Base-by-base conservation (phyloP, 768 basidiomycete genomes). In the Pleurotus giganteus region DNA sequence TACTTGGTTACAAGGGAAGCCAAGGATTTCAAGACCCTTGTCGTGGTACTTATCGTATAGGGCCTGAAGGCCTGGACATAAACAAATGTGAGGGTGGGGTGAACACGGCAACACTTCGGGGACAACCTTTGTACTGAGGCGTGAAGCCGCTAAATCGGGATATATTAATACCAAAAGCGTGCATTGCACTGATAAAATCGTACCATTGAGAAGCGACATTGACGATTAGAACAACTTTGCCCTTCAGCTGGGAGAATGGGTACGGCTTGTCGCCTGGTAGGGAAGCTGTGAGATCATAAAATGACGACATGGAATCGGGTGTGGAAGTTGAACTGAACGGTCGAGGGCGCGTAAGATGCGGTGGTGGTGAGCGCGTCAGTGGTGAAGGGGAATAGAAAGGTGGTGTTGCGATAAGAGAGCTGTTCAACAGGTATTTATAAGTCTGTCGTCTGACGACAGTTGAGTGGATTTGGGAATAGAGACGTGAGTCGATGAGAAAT, bases 1-100 rank as follows among this genome's bases (percentile, higher is more conserved):
- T 54, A 87, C 88, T 69, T 91, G 93, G 66, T 95, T 92, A 71
- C 86, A 94, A 9, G 95, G 95, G 78, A 96, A 96, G 2, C 93
- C 94, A 49, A 97, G 78, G 54, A 97, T 82, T 47, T 85, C 78
- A 42, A 96, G 77, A 4, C 78, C 90, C 53, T 79, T 73, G 49
- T 86, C 86, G 65, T 88, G 85, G 75, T 92, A 89, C 66, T 89
- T 89, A 53, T 93, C 80, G 68, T 95, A 82, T 15, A 94, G 74
- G 15, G 72, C 71, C 70, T 98, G 90, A 21, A 98, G 82, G 43
- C 91, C 93, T 79, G 62, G 49, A 65, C 26, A 28, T 8, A 4
- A 47, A 17, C 26, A 37, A 28, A 39, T 23, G 15, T 52, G 29
- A 44, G 23, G 17, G 54, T 44, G 29, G 17, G 24, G 7, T 24